Conservation (phyloP, 371 early-diverging fungal genomes). For the Mortierella sp. region DNA sequence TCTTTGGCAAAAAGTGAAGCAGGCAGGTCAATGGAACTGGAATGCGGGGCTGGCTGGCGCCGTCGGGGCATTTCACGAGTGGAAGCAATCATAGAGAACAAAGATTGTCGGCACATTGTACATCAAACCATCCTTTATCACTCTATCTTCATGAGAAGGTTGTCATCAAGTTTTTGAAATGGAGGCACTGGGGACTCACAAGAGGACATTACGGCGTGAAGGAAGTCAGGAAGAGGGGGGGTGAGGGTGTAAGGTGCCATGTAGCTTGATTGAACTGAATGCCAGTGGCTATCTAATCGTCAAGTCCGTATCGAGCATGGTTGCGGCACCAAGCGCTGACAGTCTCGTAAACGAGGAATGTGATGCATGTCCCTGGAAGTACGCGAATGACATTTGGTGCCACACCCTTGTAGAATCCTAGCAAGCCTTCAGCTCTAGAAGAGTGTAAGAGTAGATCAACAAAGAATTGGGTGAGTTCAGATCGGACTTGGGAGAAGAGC, state of each 20-base stretch:
- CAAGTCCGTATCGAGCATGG: conserved; percentile 57
- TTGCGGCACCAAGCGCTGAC: conserved; percentile 75
- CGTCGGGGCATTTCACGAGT: conserved; percentile 45
- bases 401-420: conserved; percentile 96
- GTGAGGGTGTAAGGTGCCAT: too few species aligned
- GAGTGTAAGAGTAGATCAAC: too few species aligned
- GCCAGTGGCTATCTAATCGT: conserved; percentile 8
- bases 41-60: conserved; percentile 49
- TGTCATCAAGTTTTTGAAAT: too few species aligned
- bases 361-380: conserved; percentile 94
- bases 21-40: conserved; percentile 48
- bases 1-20: conserved; percentile 44
- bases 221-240: too few species aligned
- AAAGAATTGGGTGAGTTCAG: too few species aligned
- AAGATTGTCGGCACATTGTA: too few species aligned
- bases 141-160: too few species aligned
- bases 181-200: too few species aligned
- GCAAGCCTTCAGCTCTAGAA: conserved; percentile 74
- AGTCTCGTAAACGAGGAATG: conserved; percentile 95
- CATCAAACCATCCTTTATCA: conserved; percentile 1
- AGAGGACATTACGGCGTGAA: too few species aligned
- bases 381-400: conserved; percentile 91
- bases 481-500: too few species aligned
- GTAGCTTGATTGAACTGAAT: too few species aligned
- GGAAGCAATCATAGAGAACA: conserved; percentile 38